phyloP scores from a whole-genome alignment of 2,329 filamentous ascomycete genomes.

The Arthrobotrys sinensis region DNA sequence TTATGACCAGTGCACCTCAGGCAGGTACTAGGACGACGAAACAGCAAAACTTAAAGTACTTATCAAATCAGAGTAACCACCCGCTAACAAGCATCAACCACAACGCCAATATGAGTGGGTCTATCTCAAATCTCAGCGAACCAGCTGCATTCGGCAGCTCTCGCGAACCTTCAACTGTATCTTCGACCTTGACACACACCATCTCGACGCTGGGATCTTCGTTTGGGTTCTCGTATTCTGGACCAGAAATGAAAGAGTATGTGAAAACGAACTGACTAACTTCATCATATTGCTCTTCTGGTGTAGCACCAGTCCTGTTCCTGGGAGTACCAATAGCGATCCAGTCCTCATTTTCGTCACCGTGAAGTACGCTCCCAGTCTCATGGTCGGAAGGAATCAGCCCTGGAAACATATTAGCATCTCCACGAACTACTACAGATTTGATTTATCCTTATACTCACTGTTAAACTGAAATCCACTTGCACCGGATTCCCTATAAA shows the following conservation, averaged over 20 bases:
- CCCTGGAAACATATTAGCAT: neutral
- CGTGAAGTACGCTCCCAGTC: slow-evolving; percentile 14
- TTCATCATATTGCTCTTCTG: slow-evolving; percentile 47
- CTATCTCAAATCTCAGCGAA: neutral
- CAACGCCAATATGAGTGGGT: neutral
- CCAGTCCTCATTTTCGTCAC: slow-evolving; percentile 24
- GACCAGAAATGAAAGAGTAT: slow-evolving; percentile 36
- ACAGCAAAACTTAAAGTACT: neutral
- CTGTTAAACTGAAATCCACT: slow-evolving; percentile 16
- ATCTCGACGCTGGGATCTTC: slow-evolving; percentile 19
- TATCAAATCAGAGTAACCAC: slow-evolving; percentile 6
- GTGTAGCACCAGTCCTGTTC: slow-evolving; percentile 24
- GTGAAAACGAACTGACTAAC: slow-evolving; percentile 41
- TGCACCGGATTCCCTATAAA: slow-evolving; percentile 7
- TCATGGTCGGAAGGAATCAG: slow-evolving; percentile 36
- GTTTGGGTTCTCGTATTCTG: slow-evolving; percentile 9
- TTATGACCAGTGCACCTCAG: too few relatives aligned
- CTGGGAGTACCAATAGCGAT: slow-evolving; percentile 19
- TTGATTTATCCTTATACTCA: neutral
- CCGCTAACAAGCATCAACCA: slow-evolving; percentile 14
- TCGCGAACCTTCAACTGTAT: slow-evolving; percentile 21
- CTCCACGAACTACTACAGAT: neutral
- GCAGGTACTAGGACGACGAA: too few relatives aligned
- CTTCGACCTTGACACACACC: slow-evolving; percentile 40
- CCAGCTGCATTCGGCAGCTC: slow-evolving; percentile 18